Evolutionary conservation across 805 yeast species (phyloP), one percentile per base, ranked within the genome.

Genomic region (Kuraishia hungarica): DNA sequence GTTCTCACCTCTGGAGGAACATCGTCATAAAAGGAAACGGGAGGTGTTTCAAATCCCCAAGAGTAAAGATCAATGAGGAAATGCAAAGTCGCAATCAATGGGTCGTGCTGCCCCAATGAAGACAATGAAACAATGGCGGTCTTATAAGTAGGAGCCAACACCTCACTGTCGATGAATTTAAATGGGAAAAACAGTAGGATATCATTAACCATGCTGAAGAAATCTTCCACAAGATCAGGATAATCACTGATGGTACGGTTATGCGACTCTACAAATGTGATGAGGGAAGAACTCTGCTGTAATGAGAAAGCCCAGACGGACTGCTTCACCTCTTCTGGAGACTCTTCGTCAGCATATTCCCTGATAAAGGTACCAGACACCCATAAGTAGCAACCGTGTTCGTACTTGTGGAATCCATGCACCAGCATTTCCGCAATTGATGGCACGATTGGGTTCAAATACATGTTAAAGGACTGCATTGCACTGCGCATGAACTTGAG

Each of bases 371-470:
- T 77, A 8, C 97, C 97, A 2, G 96, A 85, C 15, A 89, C 93
- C 94, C 96, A 92, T 55, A 92, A 71, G 65, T 86, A 91, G 66
- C 96, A 89, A 2, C 97, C 97, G 63, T 73, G 81, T 39, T 83
- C 80, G 21, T 86, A 86, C 26, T 72, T 71, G 50, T 82, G 77
- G 71, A 90, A 92, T 1, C 96, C 94, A 46, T 77, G 76, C 21
- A 81, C 85, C 55, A 91, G 75, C 52, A 85, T 70, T 54, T 79
- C 83, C 1, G 90, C 89, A 46, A 90, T 78, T 15, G 80, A 75
- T 2, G 83, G 79, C 20, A 92, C 72, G 23, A 87, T 74, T 2
- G 87, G 84, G 22, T 74, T 65, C 56, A 88, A 66, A 61, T 76
- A 83, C 11, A 76, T 71, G 54, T 79, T 79, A 66, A 81, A 84